phyloP scores from a whole-genome alignment of 179 eudicot genomes.

The Camellia oleifera region DNA sequence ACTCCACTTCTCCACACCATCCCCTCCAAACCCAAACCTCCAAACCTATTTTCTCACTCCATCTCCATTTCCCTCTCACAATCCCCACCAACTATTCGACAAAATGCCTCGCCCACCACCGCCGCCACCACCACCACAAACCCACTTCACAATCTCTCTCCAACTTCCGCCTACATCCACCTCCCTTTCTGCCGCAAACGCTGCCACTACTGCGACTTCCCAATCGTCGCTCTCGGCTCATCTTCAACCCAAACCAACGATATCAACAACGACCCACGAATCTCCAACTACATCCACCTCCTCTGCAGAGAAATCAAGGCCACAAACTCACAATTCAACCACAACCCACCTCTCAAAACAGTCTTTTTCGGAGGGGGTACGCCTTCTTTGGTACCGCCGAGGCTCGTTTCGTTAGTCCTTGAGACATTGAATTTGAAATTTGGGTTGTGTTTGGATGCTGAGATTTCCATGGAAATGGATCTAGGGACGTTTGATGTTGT shows the following conservation, averaged over 20 bases:
- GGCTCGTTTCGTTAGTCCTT: conserved; percentile 56
- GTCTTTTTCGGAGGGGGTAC: conserved; percentile 95
- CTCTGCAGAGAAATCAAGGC: conserved; percentile 67
- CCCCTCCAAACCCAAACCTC: conserved; percentile 26
- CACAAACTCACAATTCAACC: conserved; percentile 28
- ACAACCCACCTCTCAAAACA: conserved; percentile 73
- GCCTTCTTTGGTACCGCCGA: conserved; percentile 86
- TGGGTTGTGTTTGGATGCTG: conserved; percentile 61
- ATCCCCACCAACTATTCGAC: conserved; percentile 72
- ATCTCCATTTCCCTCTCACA: conserved; percentile 26
- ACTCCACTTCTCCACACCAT: conserved; percentile 34
- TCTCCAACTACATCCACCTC: conserved; percentile 60
- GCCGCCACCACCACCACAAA: conserved; percentile 13
- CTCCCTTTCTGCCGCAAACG: conserved; percentile 97
- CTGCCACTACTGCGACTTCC: conserved; percentile 93
- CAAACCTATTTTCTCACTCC: neutral
- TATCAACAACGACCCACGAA: conserved; percentile 52
- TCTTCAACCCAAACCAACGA: conserved; percentile 27
- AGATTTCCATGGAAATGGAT: conserved; percentile 94
- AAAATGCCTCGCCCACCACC: conserved; percentile 47
- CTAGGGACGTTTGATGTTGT: conserved; percentile 78
- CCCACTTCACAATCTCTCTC: conserved; percentile 46
- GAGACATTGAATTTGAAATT: conserved; percentile 50
- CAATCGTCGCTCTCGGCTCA: conserved; percentile 82
- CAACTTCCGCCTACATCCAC: conserved; percentile 88